Evolutionary conservation across 2,329 filamentous ascomycete species (phyloP).

Genomic region (Monilinia fructicola): DNA sequence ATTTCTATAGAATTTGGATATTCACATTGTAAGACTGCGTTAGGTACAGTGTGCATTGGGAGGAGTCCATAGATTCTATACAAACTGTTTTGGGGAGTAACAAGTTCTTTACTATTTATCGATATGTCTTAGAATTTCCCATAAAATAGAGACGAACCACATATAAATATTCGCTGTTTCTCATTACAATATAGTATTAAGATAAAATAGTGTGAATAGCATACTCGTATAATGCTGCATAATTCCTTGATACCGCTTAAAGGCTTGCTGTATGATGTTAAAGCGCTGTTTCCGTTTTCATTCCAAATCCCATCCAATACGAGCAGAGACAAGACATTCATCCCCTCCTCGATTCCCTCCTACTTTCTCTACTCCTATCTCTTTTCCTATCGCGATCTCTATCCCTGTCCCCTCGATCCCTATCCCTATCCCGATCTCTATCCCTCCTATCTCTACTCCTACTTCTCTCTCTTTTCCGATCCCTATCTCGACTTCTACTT

Average conservation of each 20-base stretch:
- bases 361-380: slow-evolving; percentile 31
- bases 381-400: slow-evolving; percentile 31
- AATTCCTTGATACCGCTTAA: background rate
- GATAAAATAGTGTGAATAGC: background rate
- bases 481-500: slow-evolving; percentile 23
- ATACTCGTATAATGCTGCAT: background rate
- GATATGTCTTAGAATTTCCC: too few relatives aligned
- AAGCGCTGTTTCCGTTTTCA: background rate
- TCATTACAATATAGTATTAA: background rate
- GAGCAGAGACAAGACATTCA: slow-evolving; percentile 25
- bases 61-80: too few relatives aligned
- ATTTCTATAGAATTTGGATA: too few relatives aligned
- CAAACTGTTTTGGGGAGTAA: too few relatives aligned
- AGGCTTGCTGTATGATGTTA: background rate
- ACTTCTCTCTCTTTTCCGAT: background rate
- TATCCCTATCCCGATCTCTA: background rate
- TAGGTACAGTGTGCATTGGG: too few relatives aligned
- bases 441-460: slow-evolving; percentile 16
- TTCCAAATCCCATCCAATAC: background rate
- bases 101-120: too few relatives aligned
- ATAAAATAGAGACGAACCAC: too few relatives aligned
- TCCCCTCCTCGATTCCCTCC: slow-evolving; percentile 30
- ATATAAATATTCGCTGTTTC: background rate
- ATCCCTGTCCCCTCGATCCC: slow-evolving; percentile 14
- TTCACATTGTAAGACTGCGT: too few relatives aligned